Percentiles rank a stretch among this genome's conserved stretches.
phyloP scores from a whole-genome alignment of 306 rosid species.

The Vicia sativa region DNA sequence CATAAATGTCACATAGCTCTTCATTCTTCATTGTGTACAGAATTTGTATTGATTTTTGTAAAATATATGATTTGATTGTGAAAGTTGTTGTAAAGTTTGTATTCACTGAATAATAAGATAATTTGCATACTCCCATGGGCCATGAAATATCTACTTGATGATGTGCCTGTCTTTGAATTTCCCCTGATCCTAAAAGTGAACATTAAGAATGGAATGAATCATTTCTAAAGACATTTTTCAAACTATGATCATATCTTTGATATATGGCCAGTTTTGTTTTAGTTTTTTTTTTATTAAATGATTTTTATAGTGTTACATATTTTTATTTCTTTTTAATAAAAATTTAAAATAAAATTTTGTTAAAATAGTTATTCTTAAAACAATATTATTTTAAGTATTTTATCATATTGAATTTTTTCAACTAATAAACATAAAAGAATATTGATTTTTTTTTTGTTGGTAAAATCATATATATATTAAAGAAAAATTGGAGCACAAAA shows the following conservation, averaged over 20 bases:
- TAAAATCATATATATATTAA: too few relatives aligned
- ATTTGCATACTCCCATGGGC: not conserved
- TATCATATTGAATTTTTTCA: too few relatives aligned
- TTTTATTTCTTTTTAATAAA: too few relatives aligned
- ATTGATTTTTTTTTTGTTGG: too few relatives aligned
- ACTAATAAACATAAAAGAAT: too few relatives aligned
- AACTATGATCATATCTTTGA: not conserved
- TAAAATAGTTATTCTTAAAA: too few relatives aligned
- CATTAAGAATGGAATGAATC: not conserved
- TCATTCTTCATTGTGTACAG: constrained; percentile 7
- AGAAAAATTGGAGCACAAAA: too few relatives aligned
- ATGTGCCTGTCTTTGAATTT: not conserved
- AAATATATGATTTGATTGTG: constrained; percentile 1
- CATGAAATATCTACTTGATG: not conserved
- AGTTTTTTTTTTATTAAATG: too few relatives aligned
- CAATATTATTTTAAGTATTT: too few relatives aligned
- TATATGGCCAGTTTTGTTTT: too few relatives aligned
- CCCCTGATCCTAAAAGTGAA: not conserved
- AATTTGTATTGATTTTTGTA: constrained; percentile 5
- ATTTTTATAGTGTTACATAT: too few relatives aligned
- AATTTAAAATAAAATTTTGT: too few relatives aligned
- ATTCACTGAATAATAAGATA: not conserved
- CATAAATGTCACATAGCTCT: not conserved
- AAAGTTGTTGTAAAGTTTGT: constrained; percentile 3
- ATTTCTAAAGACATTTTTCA: not conserved